Evolutionary conservation across 495 filamentous ascomycete genomes (phyloP).

Genomic region (Aspergillus olivimuriae): DNA sequence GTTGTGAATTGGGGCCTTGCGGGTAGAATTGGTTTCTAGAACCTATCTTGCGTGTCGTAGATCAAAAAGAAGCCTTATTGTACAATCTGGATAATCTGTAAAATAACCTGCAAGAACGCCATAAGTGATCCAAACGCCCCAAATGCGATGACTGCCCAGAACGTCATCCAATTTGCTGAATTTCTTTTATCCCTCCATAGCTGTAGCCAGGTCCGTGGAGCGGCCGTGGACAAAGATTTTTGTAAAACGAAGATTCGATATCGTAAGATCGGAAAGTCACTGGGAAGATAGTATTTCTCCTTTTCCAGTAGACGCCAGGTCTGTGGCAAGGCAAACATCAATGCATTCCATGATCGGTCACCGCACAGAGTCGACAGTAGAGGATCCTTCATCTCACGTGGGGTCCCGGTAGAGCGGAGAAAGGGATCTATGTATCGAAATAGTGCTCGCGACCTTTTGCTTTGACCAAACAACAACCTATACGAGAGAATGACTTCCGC

Average conservation of each 20-base stretch:
- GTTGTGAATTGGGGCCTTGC: too few species aligned
- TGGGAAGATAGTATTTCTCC: slow-evolving; percentile 1
- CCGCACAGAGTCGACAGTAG: slow-evolving; percentile 1
- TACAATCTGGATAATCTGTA: slow-evolving; percentile 3
- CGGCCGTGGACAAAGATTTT: neutral
- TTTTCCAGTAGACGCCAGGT: neutral
- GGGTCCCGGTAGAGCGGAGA: neutral
- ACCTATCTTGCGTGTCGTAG: too few species aligned
- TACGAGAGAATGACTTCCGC: slow-evolving; percentile 2
- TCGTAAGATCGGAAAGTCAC: slow-evolving; percentile 1
- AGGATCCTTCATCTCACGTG: too few species aligned
- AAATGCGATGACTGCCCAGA: slow-evolving; percentile 6
- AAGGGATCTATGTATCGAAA: slow-evolving; percentile 5
- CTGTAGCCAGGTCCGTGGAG: slow-evolving; percentile 2
- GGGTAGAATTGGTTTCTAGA: too few species aligned
- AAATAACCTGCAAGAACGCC: slow-evolving; percentile 6
- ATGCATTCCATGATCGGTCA: neutral
- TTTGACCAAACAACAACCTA: slow-evolving; percentile 4
- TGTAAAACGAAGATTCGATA: slow-evolving; percentile 5
- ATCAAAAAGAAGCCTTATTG: too few species aligned
- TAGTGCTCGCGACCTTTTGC: neutral
- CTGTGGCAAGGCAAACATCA: neutral
- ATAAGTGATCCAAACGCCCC: slow-evolving; percentile 6
- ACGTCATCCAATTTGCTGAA: slow-evolving; percentile 5
- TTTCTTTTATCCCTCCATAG: slow-evolving; percentile 5